phyloP scores from a whole-genome alignment of 2,329 filamentous ascomycete genomes.

The Pseudocercospora vitis region DNA sequence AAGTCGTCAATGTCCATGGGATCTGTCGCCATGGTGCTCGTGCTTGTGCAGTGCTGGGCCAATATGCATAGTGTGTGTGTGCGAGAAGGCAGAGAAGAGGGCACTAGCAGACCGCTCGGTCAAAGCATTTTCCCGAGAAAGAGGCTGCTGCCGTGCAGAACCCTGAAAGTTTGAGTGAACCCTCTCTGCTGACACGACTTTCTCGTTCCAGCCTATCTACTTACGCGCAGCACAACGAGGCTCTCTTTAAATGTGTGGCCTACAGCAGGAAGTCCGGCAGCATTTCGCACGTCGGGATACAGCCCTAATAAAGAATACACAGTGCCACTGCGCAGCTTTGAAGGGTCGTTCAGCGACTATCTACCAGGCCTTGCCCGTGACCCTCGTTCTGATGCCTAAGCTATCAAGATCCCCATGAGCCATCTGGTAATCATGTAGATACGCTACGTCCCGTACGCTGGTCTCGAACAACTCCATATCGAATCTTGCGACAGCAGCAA shows the following conservation, averaged over 20 bases:
- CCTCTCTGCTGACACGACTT: background rate
- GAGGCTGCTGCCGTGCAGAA: background rate
- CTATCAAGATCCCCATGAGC: slow-evolving; percentile 14
- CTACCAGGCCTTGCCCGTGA: slow-evolving; percentile 5
- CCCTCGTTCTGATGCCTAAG: slow-evolving; percentile 7
- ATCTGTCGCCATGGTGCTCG: slow-evolving; percentile 7
- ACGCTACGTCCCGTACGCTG: slow-evolving; percentile 22
- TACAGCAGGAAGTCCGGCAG: no score
- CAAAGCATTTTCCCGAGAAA: no score
- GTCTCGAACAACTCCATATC: slow-evolving; percentile 34
- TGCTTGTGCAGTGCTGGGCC: slow-evolving; percentile 8
- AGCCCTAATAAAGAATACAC: no score
- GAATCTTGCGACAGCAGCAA: slow-evolving; percentile 35
- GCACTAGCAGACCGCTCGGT: slow-evolving; percentile 1
- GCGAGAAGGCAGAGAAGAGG: background rate
- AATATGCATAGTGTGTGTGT: slow-evolving; percentile 9
- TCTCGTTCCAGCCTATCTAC: background rate
- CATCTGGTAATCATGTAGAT: slow-evolving; percentile 19
- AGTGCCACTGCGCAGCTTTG: background rate
- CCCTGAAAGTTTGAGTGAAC: background rate
- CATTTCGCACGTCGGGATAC: no score
- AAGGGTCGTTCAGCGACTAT: background rate
- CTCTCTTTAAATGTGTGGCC: no score
- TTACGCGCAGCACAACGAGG: no score
- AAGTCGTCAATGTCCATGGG: slow-evolving; percentile 32